Base-by-base conservation (phyloP, 805 yeast genomes). In the Candida krabiensis region DNA sequence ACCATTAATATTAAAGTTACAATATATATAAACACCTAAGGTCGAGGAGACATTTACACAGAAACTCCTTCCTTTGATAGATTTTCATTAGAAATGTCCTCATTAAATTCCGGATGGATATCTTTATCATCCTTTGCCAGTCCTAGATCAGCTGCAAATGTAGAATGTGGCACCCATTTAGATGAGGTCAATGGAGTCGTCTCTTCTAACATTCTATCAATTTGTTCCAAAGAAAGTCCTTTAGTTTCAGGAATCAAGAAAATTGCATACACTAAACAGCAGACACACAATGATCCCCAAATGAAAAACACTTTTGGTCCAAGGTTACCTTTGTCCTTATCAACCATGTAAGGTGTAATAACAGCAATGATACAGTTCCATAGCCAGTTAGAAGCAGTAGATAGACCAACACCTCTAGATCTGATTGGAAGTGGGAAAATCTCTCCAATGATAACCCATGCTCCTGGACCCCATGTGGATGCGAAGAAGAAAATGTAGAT, bases 181-280 rank as follows among this genome's bases (percentile, higher is more conserved):
- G 61, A 38, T 28, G 68, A 63, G 21, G 58, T 60, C 33, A 57
- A 37, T 37, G 68, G 64, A 38, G 54, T 60, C 17, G 66, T 56
- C 52, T 63, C 66, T 43, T 58, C 64, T 34, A 62, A 40, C 64
- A 63, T 60, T 46, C 56, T 49, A 60, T 86, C 89, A 47, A 86
- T 86, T 64, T 86, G 89, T 66, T 86, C 95, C 60, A 87, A 73
- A 30, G 86, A 74, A 54, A 86, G 73, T 42, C 95, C 95, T 67
- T 78, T 80, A 38, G 95, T 87, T 65, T 85, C 91, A 53, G 80
- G 79, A 43, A 87, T 79, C 50, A 73, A 73, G 71, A 86, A 79
- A 71, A 73, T 79, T 37, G 85, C 85, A 61, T 83, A 87, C 63
- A 83, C 69, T 58, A 81, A 63, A 39, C 78, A 70, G 53, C 52